These are phyloP conservation scores for Microbotryum scabiosae DNA, from an alignment of 1,284 basidiomycete species.

Conservation along the genomic window DNA sequence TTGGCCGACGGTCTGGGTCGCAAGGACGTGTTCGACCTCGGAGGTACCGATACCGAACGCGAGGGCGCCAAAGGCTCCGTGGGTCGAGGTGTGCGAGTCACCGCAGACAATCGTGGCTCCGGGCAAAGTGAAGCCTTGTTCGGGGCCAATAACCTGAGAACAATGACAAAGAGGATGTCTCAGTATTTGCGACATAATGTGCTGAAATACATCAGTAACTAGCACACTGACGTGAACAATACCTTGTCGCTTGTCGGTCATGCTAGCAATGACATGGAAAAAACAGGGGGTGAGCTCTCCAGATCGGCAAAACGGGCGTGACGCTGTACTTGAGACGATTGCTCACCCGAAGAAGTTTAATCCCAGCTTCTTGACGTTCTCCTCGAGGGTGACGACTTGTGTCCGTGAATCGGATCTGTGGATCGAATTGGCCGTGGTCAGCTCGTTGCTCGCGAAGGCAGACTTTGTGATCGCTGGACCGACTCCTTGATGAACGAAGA, in stretches of 20 bases:
- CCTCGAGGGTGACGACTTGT: slow-evolving; percentile 84
- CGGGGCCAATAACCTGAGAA: slow-evolving; percentile 69
- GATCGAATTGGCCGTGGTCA: no score
- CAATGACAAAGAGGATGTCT: neutral
- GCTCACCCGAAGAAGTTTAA: slow-evolving; percentile 75
- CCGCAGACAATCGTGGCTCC: slow-evolving; percentile 94
- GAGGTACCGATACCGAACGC: slow-evolving; percentile 96
- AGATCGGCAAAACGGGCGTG: neutral
- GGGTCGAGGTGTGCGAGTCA: slow-evolving; percentile 81
- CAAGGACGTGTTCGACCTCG: slow-evolving; percentile 93
- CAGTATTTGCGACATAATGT: no score
- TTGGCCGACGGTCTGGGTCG: slow-evolving; percentile 87
- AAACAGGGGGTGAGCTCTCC: neutral
- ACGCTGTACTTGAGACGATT: neutral
- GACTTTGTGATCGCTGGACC: neutral
- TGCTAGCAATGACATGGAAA: slow-evolving; percentile 12
- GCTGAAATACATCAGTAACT: neutral
- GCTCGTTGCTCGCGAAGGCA: neutral
- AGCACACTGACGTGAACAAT: slow-evolving; percentile 62
- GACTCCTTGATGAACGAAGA: slow-evolving; percentile 67
- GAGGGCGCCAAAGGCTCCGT: slow-evolving; percentile 90
- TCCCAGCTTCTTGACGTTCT: slow-evolving; percentile 91
- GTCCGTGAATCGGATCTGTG: slow-evolving; percentile 67
- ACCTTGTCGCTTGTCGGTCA: slow-evolving; percentile 48
- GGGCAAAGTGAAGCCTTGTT: slow-evolving; percentile 88